Percentiles rank a stretch among this genome's conserved stretches.
Conservation (phyloP, 306 rosid genomes). For the Ormosia semicastrata region DNA sequence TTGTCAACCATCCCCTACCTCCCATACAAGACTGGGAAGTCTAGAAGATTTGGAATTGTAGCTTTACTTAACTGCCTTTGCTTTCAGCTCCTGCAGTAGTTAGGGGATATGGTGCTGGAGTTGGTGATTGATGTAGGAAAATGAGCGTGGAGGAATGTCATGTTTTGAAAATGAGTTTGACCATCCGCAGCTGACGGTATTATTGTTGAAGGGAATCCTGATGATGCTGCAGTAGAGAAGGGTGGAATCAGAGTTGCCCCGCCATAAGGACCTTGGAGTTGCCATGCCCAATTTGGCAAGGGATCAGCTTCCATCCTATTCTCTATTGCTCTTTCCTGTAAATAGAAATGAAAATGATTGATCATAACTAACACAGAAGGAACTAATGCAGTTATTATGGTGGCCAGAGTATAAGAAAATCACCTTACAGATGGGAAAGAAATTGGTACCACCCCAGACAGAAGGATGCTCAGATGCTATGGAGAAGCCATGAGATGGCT, state of each 20-base stretch:
- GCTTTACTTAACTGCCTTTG: conserved; percentile 25
- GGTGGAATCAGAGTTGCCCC: conserved; percentile 51
- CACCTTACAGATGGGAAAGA: conserved; percentile 61
- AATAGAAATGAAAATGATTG: not conserved
- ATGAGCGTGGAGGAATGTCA: conserved; percentile 39
- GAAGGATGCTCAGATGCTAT: conserved; percentile 51
- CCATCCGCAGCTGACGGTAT: conserved; percentile 56
- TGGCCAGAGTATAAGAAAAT: not conserved
- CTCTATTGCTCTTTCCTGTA: conserved; percentile 84
- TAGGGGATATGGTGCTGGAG: conserved; percentile 43
- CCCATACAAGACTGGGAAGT: not conserved
- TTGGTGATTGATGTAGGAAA: conserved; percentile 47
- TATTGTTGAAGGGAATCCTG: conserved; percentile 87
- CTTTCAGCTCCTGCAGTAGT: conserved; percentile 58
- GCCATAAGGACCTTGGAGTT: conserved; percentile 51
- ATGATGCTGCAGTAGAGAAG: conserved; percentile 98
- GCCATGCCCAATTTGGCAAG: conserved; percentile 61
- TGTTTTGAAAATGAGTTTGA: conserved; percentile 55
- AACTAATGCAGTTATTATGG: not conserved
- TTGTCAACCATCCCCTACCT: conserved; percentile 15
- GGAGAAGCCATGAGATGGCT: conserved; percentile 45
- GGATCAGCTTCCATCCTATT: conserved; percentile 57
- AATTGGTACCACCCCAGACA: conserved; percentile 40
- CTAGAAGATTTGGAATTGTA: not conserved
- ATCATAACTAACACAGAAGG: not conserved